These are phyloP conservation scores for Nymphaea colorata DNA, from an alignment of 164 flowering plant species.

Conservation along the genomic window DNA sequence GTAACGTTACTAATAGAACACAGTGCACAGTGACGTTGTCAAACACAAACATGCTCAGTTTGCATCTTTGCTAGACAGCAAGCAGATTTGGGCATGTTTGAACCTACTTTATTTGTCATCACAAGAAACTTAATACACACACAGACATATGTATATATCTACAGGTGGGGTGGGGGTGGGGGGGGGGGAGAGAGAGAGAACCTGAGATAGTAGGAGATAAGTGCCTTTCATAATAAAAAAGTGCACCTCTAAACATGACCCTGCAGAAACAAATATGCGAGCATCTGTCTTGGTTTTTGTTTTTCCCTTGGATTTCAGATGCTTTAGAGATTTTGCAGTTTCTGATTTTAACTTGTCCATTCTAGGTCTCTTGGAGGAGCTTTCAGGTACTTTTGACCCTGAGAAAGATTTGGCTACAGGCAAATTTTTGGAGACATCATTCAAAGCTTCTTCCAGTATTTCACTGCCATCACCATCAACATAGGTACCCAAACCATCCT, in stretches of 20 bases:
- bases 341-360: neutral
- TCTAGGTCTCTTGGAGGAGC: neutral
- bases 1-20: neutral
- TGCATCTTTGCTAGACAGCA: too few relatives aligned
- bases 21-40: neutral
- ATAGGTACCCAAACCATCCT: neutral
- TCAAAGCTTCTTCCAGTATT: constrained; percentile 7
- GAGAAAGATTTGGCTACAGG: constrained; percentile 4
- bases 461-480: constrained; percentile 17
- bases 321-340: neutral
- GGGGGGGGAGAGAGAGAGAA: constrained; percentile 12
- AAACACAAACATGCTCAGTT: neutral
- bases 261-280: constrained; percentile 9
- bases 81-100: neutral
- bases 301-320: neutral
- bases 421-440: neutral
- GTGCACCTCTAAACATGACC: constrained; percentile 47
- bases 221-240: constrained; percentile 54
- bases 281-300: constrained; percentile 11
- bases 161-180: too few relatives aligned
- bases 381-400: constrained; percentile 11
- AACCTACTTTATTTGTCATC: neutral
- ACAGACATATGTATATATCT: neutral
- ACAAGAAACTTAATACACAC: neutral
- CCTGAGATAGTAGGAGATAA: constrained; percentile 78